Percentiles rank a stretch among this genome's conserved stretches.
These are phyloP conservation scores for Candida verbasci DNA, from an alignment of 805 yeast genomes.

Conservation along the genomic window DNA sequence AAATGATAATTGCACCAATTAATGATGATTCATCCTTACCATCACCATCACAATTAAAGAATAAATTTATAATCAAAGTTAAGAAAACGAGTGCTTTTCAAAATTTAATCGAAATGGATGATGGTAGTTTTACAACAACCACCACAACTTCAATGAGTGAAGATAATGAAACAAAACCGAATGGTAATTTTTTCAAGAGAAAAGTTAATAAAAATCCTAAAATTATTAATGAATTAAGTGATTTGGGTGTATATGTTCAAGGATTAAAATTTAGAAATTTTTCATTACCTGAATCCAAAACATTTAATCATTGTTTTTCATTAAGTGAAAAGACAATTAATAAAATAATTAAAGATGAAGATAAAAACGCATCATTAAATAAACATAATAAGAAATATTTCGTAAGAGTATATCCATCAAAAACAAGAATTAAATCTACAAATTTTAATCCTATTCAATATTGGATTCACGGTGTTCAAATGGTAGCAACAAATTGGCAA, in stretches of 20 bases:
- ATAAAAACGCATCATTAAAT: slow-evolving; percentile 49
- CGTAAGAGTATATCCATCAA: slow-evolving; percentile 86
- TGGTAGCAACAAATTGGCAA: slow-evolving; percentile 98
- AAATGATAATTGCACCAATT: slow-evolving; percentile 43
- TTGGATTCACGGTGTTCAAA: slow-evolving; percentile 86
- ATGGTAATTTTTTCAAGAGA: slow-evolving; percentile 18
- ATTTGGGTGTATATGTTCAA: slow-evolving; percentile 64
- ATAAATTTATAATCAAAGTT: slow-evolving; percentile 71
- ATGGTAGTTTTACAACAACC: slow-evolving; percentile 14
- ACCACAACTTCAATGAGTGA: slow-evolving; percentile 36
- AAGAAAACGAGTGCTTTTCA: slow-evolving; percentile 45
- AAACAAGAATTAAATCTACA: slow-evolving; percentile 67
- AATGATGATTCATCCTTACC: slow-evolving; percentile 45
- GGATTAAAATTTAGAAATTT: slow-evolving; percentile 80
- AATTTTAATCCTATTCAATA: slow-evolving; percentile 76
- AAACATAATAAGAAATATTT: slow-evolving; percentile 75
- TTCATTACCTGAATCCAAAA: slow-evolving; percentile 80
- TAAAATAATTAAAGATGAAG: slow-evolving; percentile 59
- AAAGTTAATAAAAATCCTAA: slow-evolving; percentile 17
- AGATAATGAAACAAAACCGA: slow-evolving; percentile 20
- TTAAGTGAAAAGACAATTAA: slow-evolving; percentile 70
- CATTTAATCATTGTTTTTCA: slow-evolving; percentile 79
- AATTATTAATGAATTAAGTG: slow-evolving; percentile 43
- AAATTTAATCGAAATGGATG: slow-evolving; percentile 17
- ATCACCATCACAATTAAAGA: slow-evolving; percentile 67